Conservation (phyloP, 208 protist genomes). For the Sergeia podlipaevii region DNA sequence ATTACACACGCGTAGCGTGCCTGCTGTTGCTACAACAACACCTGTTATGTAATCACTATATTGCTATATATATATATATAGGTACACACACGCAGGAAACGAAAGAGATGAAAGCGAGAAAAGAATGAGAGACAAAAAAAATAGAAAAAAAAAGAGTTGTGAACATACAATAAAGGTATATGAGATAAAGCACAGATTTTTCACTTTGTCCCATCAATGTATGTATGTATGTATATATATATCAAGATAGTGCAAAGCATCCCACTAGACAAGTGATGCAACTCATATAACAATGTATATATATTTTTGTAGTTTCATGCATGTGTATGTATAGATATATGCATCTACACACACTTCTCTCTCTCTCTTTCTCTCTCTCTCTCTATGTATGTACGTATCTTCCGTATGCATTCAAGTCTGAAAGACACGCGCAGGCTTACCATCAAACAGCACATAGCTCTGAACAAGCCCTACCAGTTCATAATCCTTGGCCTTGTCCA, state of each 20-base stretch:
- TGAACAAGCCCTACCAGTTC: conserved; percentile 66
- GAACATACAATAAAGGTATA: background rate
- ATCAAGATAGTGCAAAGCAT: too few relatives aligned
- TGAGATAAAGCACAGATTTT: conserved; percentile 6
- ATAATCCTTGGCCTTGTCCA: conserved; percentile 41
- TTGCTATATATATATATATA: too few relatives aligned
- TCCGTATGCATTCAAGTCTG: conserved; percentile 5
- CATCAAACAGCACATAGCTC: conserved; percentile 57
- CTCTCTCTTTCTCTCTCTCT: conserved; percentile 13
- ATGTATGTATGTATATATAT: too few relatives aligned
- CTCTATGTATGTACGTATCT: too few relatives aligned
- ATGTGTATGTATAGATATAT: background rate
- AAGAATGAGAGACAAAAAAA: background rate
- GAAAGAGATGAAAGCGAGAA: too few relatives aligned
- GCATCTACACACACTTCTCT: background rate
- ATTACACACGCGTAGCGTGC: too few relatives aligned
- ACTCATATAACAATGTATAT: too few relatives aligned
- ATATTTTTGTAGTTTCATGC: background rate
- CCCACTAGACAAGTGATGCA: too few relatives aligned
- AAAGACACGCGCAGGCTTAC: conserved; percentile 63
- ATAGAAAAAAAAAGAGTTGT: conserved; percentile 1
- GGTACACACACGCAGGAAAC: too few relatives aligned
- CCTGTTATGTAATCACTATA: too few relatives aligned
- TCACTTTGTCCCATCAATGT: too few relatives aligned
- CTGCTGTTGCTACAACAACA: too few relatives aligned